Evolutionary conservation across 345 rosid species (phyloP), one percentile per base, ranked within the genome.

Genomic region (Hibiscus tridactylites): DNA sequence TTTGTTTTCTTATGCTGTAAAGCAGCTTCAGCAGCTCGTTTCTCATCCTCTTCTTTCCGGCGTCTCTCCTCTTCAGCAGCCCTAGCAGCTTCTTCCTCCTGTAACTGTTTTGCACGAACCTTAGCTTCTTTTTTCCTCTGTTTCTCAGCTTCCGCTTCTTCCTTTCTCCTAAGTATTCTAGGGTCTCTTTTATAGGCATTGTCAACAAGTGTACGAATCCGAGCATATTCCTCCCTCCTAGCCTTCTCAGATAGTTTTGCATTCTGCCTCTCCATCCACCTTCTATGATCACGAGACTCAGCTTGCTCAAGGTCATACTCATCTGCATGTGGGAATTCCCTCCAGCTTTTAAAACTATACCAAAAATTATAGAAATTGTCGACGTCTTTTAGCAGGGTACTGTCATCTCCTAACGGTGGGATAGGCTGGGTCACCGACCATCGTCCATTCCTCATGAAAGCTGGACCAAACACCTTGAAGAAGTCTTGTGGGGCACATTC

Each of bases 191-290:
- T 88, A 76, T 96, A 91, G 0, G 99, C 97, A 81, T 90, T 92
- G 81, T 89, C 99, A 70, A 96, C 93, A 74, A 96, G 99, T 15
- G 86, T 61, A 16, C 97, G 91, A 19, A 96, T 75, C 21, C 99
- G 79, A 42, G 80, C 96, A 85, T 92, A 90, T 65, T 96, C 99
- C 82, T 96, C 97, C 83, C 90, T 96, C 73, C 98, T 86, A 47
- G 96, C 97, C 81, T 86, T 92, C 56, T 82, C 99, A 1, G 98
- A 70, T 6, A 85, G 87, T 74, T 87, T 92, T 3, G 90, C 88
- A 80, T 96, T 96, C 85, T 96, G 98, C 86, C 96, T 91, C 86
- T 96, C 99, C 97, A 96, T 92, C 99, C 99, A 96, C 79, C 99
- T 92, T 81, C 76, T 90, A 61, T 96, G 98, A 61, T 96, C 98